phyloP scores from a whole-genome alignment of 2,329 filamentous ascomycete genomes.

The Cercospora sp. region DNA sequence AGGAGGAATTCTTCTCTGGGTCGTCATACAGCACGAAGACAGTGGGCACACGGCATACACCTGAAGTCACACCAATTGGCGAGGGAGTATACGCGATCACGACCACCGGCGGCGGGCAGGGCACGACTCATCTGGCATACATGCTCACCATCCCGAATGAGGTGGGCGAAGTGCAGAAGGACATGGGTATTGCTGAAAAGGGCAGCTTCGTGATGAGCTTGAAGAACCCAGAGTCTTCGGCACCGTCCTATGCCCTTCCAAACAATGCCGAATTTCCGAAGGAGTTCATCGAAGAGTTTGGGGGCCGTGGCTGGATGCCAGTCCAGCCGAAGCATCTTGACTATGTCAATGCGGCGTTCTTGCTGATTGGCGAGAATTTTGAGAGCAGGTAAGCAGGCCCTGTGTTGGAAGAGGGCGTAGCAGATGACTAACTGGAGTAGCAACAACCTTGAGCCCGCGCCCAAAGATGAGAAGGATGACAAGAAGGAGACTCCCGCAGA shows the following conservation, averaged over 20 bases:
- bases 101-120: conserved; percentile 61
- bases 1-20: conserved; percentile 67
- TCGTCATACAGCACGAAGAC: conserved; percentile 76
- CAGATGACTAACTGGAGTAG: conserved; percentile 41
- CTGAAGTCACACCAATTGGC: conserved; percentile 72
- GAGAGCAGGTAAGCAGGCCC: conserved; percentile 34
- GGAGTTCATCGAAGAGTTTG: conserved; percentile 73
- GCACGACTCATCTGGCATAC: conserved; percentile 72
- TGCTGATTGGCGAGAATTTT: conserved; percentile 72
- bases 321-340: conserved; percentile 64
- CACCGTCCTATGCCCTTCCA: conserved; percentile 65
- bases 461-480: conserved; percentile 58
- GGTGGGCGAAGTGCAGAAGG: conserved; percentile 70
- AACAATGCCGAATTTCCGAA: conserved; percentile 69
- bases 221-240: conserved; percentile 73
- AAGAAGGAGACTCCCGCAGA: conserved; percentile 65
- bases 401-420: background rate
- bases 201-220: conserved; percentile 78
- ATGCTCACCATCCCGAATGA: conserved; percentile 72
- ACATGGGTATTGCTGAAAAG: conserved; percentile 69
- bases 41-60: conserved; percentile 64
- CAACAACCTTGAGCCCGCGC: conserved; percentile 58
- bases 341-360: conserved; percentile 72
- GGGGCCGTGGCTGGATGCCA: conserved; percentile 71
- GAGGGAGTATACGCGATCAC: conserved; percentile 86